These are phyloP conservation scores for Hypoxylon sp. DNA, from an alignment of 2,329 filamentous ascomycete genomes.

Conservation along the genomic window DNA sequence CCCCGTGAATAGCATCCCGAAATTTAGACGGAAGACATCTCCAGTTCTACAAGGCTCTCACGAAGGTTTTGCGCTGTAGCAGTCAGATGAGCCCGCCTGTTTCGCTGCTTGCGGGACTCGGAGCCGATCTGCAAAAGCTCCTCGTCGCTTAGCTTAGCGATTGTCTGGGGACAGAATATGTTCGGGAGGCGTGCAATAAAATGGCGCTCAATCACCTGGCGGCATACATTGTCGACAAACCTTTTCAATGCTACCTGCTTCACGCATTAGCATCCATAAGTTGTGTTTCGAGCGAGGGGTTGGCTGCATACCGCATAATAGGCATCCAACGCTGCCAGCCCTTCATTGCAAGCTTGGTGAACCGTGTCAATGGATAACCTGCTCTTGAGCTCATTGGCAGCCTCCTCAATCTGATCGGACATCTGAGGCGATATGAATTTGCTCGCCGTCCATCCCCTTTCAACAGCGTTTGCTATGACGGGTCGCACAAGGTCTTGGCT, in stretches of 20 bases:
- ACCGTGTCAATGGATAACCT: neutral
- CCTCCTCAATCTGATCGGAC: neutral
- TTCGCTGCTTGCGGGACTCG: neutral
- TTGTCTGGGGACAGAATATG: conserved; percentile 2
- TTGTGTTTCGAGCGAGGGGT: too few relatives aligned
- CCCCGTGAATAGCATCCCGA: too few relatives aligned
- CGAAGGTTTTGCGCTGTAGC: neutral
- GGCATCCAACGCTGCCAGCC: neutral
- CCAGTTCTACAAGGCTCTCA: conserved; percentile 4
- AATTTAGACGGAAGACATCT: neutral
- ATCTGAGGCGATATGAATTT: neutral
- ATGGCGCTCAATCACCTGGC: conserved; percentile 19
- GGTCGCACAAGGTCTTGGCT: neutral
- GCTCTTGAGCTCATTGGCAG: neutral
- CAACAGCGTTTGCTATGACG: neutral
- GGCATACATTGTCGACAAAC: conserved; percentile 21
- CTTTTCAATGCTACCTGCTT: conserved; percentile 6
- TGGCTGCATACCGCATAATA: conserved; percentile 13
- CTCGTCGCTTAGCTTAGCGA: conserved; percentile 3
- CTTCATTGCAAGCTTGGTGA: conserved; percentile 1
- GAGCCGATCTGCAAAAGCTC: neutral
- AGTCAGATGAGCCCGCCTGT: conserved; percentile 1
- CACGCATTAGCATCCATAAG: neutral
- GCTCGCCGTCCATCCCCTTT: neutral
- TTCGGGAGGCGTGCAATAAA: conserved; percentile 1